A percentile compares a stretch with the other conserved stretches of the same genome.
phyloP scores from a whole-genome alignment of 768 basidiomycete species.

The Hemileccinum impolitum region DNA sequence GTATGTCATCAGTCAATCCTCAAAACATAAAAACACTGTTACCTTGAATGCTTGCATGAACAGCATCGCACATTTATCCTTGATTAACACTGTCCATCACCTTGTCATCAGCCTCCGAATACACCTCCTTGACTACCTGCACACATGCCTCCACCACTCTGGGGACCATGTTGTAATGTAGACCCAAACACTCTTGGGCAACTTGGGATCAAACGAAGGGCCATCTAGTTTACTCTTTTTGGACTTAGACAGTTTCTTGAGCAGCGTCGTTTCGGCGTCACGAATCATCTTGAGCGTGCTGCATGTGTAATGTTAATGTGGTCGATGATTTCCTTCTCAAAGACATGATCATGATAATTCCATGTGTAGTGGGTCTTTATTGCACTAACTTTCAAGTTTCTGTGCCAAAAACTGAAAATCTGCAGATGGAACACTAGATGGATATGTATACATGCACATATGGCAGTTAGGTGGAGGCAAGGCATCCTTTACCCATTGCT shows the following conservation, averaged over 20 bases:
- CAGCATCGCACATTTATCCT: constrained; percentile 96
- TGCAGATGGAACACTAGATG: no score
- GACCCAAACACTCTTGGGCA: constrained; percentile 80
- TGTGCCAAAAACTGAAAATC: no score
- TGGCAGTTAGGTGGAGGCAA: no score
- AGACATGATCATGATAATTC: constrained; percentile 85
- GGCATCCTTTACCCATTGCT: no score
- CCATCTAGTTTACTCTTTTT: constrained; percentile 54
- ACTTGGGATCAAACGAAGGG: constrained; percentile 75
- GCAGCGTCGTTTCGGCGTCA: constrained; percentile 74
- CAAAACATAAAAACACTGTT: not conserved
- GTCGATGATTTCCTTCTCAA: constrained; percentile 87
- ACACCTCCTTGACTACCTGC: constrained; percentile 67
- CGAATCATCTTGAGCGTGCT: constrained; percentile 88
- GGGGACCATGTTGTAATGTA: constrained; percentile 91
- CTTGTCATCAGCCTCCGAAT: constrained; percentile 49
- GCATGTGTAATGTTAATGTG: constrained; percentile 91
- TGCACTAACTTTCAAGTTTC: no score
- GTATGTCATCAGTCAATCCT: constrained; percentile 1
- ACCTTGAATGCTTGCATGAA: constrained; percentile 95
- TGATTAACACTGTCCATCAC: constrained; percentile 92
- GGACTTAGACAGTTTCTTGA: constrained; percentile 78
- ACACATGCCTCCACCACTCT: constrained; percentile 86
- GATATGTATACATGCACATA: no score
- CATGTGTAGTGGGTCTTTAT: no score